These are phyloP conservation scores for Macrophomina pseudophaseolina DNA, from an alignment of 2,329 filamentous ascomycete genomes.

Conservation along the genomic window DNA sequence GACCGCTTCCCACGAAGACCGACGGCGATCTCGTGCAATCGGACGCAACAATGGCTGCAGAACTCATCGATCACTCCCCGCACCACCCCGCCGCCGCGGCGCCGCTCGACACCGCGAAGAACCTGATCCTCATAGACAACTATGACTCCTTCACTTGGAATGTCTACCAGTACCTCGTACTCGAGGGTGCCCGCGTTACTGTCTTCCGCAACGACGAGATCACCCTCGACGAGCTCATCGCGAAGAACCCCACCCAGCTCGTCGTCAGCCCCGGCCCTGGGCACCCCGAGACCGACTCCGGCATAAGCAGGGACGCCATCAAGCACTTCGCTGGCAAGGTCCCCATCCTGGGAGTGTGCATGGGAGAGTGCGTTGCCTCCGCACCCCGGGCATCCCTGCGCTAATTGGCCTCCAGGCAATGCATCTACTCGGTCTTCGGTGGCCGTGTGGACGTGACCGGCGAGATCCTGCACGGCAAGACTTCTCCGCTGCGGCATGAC, in stretches of 20 bases:
- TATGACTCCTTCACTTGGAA: conserved; percentile 99
- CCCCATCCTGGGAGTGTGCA: conserved; percentile 95
- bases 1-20: neutral
- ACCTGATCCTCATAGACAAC: conserved; percentile 96
- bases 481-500: conserved; percentile 87
- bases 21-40: neutral
- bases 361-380: conserved; percentile 78
- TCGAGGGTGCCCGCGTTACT: conserved; percentile 91
- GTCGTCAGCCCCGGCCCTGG: conserved; percentile 95
- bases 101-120: conserved; percentile 78
- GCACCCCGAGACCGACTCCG: conserved; percentile 88
- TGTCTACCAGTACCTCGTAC: conserved; percentile 94
- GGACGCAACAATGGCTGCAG: conserved; percentile 49
- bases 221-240: conserved; percentile 79
- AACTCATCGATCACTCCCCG: conserved; percentile 80
- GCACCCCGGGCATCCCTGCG: neutral
- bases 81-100: conserved; percentile 77
- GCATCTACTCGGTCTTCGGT: conserved; percentile 92
- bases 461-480: conserved; percentile 97
- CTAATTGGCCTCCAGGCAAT: conserved; percentile 65
- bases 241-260: conserved; percentile 86
- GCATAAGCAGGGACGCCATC: conserved; percentile 91
- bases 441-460: conserved; percentile 90
- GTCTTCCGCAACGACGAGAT: conserved; percentile 94
- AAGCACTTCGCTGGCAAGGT: conserved; percentile 92